phyloP scores from a whole-genome alignment of 192 early-diverging fungal genomes.

The Gaertneriomyces sp. region DNA sequence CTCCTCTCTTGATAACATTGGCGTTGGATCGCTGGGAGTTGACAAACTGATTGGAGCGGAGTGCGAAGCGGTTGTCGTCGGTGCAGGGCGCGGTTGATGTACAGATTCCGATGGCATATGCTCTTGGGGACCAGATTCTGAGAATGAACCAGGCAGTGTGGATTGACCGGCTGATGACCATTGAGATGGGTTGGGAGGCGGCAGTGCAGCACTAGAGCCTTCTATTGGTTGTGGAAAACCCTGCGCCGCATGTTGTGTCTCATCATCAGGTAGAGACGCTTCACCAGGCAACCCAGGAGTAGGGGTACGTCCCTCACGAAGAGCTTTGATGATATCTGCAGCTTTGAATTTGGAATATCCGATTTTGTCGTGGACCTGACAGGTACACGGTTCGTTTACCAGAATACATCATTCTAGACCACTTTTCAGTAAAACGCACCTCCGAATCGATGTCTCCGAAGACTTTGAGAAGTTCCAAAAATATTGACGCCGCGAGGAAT shows the following conservation, averaged over 20 bases:
- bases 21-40: slow-evolving; percentile 8
- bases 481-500: slow-evolving; percentile 83
- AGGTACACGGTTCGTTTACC: background rate
- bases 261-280: slow-evolving; percentile 11
- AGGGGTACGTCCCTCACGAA: slow-evolving; percentile 78
- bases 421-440: slow-evolving; percentile 16
- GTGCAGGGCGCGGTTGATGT: slow-evolving; percentile 11
- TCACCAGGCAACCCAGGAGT: slow-evolving; percentile 40
- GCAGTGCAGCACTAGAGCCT: background rate
- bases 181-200: background rate
- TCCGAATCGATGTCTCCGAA: slow-evolving; percentile 60
- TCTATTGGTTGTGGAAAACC: background rate
- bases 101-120: background rate
- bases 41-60: slow-evolving; percentile 11
- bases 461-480: slow-evolving; percentile 78
- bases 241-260: too few relatives aligned
- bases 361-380: slow-evolving; percentile 76
- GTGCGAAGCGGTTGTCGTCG: slow-evolving; percentile 13
- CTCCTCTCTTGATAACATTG: background rate
- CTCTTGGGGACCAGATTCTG: background rate
- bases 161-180: background rate
- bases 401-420: background rate
- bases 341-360: slow-evolving; percentile 97
- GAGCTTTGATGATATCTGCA: slow-evolving; percentile 85
- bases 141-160: background rate